Percentiles rank a stretch among this genome's conserved stretches.
Evolutionary conservation across 331 rosid species (phyloP).

Genomic region (Spiraea crenata): DNA sequence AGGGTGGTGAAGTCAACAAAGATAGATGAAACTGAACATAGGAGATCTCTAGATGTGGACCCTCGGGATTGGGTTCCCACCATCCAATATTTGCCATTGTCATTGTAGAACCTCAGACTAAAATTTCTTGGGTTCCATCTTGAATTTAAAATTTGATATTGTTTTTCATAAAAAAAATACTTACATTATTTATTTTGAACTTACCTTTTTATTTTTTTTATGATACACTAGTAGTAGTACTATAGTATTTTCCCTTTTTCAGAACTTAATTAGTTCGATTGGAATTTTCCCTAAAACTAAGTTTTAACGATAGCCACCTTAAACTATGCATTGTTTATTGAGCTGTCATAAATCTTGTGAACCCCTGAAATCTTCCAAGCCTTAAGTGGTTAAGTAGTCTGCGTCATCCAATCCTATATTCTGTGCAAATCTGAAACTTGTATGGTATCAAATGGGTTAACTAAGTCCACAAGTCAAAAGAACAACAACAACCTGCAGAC

Average conservation of each 20-base stretch:
- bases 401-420: conserved; percentile 28
- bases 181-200: no score
- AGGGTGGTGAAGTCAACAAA: conserved; percentile 8
- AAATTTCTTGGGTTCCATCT: no score
- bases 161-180: no score
- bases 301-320: no score
- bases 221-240: no score
- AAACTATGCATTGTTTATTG: no score
- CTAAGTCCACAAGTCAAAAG: not conserved
- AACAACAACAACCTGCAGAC: conserved; percentile 4
- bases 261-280: no score
- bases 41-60: conserved; percentile 39
- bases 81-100: conserved; percentile 45
- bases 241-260: no score
- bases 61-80: conserved; percentile 45
- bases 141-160: no score
- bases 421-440: conserved; percentile 3
- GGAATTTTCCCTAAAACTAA: no score
- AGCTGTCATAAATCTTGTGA: no score
- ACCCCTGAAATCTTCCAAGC: conserved; percentile 7
- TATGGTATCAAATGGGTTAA: not conserved
- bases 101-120: conserved; percentile 29
- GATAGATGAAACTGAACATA: conserved; percentile 26
- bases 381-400: conserved; percentile 36
- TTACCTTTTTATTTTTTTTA: no score